Conservation (phyloP, 1,139 yeast genomes). For the Diutina siamensis region DNA sequence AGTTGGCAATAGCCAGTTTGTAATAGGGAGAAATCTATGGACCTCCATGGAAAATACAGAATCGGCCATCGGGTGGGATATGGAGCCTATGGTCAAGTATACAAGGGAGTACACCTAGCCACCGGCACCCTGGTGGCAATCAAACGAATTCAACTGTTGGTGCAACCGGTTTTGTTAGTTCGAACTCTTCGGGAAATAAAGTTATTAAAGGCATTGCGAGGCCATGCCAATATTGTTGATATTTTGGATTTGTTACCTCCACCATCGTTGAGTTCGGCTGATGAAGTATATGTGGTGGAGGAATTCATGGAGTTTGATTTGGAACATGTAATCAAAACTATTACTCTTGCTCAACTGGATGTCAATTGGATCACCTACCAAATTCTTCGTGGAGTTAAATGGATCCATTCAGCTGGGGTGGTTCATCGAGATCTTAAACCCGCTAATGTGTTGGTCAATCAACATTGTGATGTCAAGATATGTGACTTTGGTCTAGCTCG, state of each 20-base stretch:
- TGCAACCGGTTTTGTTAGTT: conserved; percentile 24
- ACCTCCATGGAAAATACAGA: background rate
- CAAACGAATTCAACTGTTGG: conserved; percentile 30
- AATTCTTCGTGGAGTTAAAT: conserved; percentile 49
- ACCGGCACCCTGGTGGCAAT: conserved; percentile 31
- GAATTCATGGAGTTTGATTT: conserved; percentile 66
- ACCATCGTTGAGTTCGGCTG: conserved; percentile 25
- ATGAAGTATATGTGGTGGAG: conserved; percentile 60
- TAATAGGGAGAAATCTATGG: too few species aligned
- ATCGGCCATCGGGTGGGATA: conserved; percentile 31
- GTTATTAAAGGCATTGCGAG: conserved; percentile 22
- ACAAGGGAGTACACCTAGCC: conserved; percentile 28
- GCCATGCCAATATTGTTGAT: conserved; percentile 30
- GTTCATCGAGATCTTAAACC: conserved; percentile 32
- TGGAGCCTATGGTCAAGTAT: conserved; percentile 37
- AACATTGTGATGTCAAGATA: conserved; percentile 31
- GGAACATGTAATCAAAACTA: conserved; percentile 44
- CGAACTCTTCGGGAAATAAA: conserved; percentile 33
- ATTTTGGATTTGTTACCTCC: conserved; percentile 31
- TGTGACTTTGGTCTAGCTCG: conserved; percentile 45
- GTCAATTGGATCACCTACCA: conserved; percentile 60
- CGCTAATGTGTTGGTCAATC: conserved; percentile 23
- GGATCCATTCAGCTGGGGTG: conserved; percentile 46
- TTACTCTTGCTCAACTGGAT: conserved; percentile 48
- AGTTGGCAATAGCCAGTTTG: too few species aligned